These are phyloP conservation scores for Cylindrotheca fusiformis DNA, from an alignment of 108 stramenopile genomes.

Conservation along the genomic window DNA sequence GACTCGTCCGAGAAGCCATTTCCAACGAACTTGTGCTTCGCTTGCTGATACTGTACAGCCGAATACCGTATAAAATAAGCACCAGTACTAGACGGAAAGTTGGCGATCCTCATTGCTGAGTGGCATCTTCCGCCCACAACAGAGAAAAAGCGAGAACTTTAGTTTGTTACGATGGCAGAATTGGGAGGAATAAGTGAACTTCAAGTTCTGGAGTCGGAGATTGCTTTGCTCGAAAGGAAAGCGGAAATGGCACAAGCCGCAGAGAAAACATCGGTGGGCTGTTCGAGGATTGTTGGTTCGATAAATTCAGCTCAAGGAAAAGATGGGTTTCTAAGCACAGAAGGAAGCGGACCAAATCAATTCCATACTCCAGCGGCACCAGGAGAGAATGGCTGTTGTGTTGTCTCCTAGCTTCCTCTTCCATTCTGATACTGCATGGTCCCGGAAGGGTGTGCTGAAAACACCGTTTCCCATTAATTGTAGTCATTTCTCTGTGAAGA, in stretches of 20 bases:
- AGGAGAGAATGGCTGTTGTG: conserved; percentile 59
- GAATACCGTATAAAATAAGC: too few species aligned
- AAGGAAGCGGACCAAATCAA: too few species aligned
- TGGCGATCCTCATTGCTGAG: too few species aligned
- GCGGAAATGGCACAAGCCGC: conserved; percentile 30
- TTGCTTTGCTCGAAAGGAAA: conserved; percentile 25
- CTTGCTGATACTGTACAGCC: too few species aligned
- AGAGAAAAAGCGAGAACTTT: not conserved
- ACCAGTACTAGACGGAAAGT: too few species aligned
- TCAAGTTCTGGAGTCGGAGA: conserved; percentile 39
- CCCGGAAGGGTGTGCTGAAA: not conserved
- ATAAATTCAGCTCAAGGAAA: conserved; percentile 28
- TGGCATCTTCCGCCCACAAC: too few species aligned
- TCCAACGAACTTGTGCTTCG: too few species aligned
- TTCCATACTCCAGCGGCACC: too few species aligned
- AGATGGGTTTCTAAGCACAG: conserved; percentile 42
- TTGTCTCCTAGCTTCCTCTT: conserved; percentile 24
- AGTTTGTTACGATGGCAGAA: too few species aligned
- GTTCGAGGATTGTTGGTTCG: conserved; percentile 28
- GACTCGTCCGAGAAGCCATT: too few species aligned
- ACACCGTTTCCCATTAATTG: not conserved
- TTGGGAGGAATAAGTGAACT: conserved; percentile 40
- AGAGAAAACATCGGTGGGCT: conserved; percentile 35
- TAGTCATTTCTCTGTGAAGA: too few species aligned
- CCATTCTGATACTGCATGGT: too few species aligned